Conservation (phyloP, 2,329 filamentous ascomycete species). For the Clonostachys solani region DNA sequence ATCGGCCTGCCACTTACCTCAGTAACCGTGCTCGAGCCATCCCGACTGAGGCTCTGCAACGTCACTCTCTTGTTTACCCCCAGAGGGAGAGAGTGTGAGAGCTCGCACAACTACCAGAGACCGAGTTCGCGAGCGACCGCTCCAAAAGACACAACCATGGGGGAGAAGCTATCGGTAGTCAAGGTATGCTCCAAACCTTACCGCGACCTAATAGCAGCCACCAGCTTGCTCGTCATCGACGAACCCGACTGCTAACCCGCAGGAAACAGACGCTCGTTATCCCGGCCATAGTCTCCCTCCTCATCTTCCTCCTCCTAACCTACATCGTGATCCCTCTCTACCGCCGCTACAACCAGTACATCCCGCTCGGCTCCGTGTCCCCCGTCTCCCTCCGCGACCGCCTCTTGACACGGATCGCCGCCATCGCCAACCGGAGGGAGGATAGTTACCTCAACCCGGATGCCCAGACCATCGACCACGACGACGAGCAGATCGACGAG, state of each 20-base stretch:
- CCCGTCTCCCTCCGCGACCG: conserved; percentile 48
- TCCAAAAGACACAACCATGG: background rate
- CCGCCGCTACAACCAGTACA: conserved; percentile 68
- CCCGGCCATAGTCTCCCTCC: conserved; percentile 66
- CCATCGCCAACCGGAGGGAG: conserved; percentile 44
- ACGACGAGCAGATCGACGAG: conserved; percentile 62
- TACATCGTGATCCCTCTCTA: conserved; percentile 65
- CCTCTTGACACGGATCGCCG: conserved; percentile 20
- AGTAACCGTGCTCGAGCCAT: too few species aligned
- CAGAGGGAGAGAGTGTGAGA: too few species aligned
- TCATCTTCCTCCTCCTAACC: conserved; percentile 62
- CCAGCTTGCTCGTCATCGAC: background rate
- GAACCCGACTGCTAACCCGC: background rate
- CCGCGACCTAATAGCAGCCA: background rate
- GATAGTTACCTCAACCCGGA: conserved; percentile 15
- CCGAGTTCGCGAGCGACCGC: too few species aligned
- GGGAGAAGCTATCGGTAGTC: conserved; percentile 1
- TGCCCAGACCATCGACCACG: conserved; percentile 44
- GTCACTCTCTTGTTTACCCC: too few species aligned
- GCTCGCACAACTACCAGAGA: too few species aligned
- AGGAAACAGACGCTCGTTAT: conserved; percentile 60
- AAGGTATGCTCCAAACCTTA: background rate
- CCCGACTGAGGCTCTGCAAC: too few species aligned
- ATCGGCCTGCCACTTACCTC: too few species aligned
- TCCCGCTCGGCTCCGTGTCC: conserved; percentile 62